These are phyloP conservation scores for Albophoma yamanashiensis DNA, from an alignment of 2,329 filamentous ascomycete genomes.

Conservation along the genomic window DNA sequence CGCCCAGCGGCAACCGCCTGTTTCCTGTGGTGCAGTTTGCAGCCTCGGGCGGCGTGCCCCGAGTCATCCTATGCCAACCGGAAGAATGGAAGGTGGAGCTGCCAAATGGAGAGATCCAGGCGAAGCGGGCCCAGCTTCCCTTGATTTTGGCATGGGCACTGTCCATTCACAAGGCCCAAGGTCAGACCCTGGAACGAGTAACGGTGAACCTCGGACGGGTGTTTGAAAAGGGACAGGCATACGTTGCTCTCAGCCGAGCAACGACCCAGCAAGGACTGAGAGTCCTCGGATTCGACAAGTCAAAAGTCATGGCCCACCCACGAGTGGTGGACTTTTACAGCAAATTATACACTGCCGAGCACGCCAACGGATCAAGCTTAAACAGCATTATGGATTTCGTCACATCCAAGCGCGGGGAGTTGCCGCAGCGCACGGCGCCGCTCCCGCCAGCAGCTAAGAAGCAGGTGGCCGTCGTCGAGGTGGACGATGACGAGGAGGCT, in stretches of 20 bases:
- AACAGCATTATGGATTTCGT: constrained; percentile 29
- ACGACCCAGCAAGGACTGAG: constrained; percentile 80
- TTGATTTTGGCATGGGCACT: constrained; percentile 94
- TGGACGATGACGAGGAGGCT: constrained; percentile 40
- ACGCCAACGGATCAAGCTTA: constrained; percentile 24
- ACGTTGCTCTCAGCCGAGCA: constrained; percentile 89
- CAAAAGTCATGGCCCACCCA: constrained; percentile 89
- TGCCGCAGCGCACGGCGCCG: not conserved
- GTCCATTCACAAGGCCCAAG: constrained; percentile 96
- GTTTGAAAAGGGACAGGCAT: constrained; percentile 96
- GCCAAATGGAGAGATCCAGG: constrained; percentile 90
- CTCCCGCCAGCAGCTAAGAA: constrained; percentile 7
- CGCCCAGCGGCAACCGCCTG: constrained; percentile 39
- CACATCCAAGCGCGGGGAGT: constrained; percentile 19
- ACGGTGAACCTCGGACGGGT: constrained; percentile 88
- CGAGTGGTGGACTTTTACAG: constrained; percentile 79
- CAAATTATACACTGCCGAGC: constrained; percentile 65
- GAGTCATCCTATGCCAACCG: constrained; percentile 62
- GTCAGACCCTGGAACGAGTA: constrained; percentile 85
- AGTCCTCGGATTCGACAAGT: constrained; percentile 78
- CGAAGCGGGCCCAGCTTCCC: constrained; percentile 71
- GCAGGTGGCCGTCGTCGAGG: constrained; percentile 12
- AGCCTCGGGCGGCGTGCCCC: constrained; percentile 57
- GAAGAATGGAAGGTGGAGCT: constrained; percentile 96
- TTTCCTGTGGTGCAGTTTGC: constrained; percentile 83